Percentiles rank a stretch among this genome's conserved stretches.
These are phyloP conservation scores for Ophiorrhiza pumila DNA, from an alignment of 257 asterid genomes.

Conservation along the genomic window DNA sequence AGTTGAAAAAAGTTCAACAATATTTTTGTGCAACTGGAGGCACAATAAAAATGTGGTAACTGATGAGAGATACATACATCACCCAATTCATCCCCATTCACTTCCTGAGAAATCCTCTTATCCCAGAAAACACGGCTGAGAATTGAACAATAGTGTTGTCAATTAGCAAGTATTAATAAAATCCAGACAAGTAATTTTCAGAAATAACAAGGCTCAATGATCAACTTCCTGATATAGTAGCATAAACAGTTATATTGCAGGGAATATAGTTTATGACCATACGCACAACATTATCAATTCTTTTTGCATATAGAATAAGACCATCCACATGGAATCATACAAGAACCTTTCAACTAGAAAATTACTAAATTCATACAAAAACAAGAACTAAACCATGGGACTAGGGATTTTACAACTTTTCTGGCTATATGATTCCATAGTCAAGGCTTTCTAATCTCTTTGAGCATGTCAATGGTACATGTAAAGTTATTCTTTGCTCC, in stretches of 20 bases:
- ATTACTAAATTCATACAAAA: too few species aligned
- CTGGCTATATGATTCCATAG: neutral
- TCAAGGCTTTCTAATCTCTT: neutral
- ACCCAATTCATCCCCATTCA: slow-evolving; percentile 52
- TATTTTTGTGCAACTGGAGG: neutral
- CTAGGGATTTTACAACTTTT: neutral
- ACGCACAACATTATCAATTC: too few species aligned
- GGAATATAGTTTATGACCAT: too few species aligned
- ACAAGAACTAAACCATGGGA: neutral
- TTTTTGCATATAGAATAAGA: too few species aligned
- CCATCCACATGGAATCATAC: too few species aligned
- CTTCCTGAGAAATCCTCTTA: slow-evolving; percentile 55
- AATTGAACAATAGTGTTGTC: neutral
- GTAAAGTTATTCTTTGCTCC: neutral
- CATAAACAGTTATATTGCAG: too few species aligned
- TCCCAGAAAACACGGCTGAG: slow-evolving; percentile 49
- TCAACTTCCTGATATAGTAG: neutral
- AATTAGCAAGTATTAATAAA: neutral
- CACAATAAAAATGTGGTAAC: too few species aligned
- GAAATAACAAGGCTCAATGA: neutral
- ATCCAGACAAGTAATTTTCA: neutral
- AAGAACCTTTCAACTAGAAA: too few species aligned
- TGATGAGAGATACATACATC: slow-evolving; percentile 36
- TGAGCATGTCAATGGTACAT: neutral
- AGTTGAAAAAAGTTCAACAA: neutral